These are phyloP conservation scores for Micractinium conductrix DNA, from an alignment of 139 green algal genomes.

Conservation along the genomic window DNA sequence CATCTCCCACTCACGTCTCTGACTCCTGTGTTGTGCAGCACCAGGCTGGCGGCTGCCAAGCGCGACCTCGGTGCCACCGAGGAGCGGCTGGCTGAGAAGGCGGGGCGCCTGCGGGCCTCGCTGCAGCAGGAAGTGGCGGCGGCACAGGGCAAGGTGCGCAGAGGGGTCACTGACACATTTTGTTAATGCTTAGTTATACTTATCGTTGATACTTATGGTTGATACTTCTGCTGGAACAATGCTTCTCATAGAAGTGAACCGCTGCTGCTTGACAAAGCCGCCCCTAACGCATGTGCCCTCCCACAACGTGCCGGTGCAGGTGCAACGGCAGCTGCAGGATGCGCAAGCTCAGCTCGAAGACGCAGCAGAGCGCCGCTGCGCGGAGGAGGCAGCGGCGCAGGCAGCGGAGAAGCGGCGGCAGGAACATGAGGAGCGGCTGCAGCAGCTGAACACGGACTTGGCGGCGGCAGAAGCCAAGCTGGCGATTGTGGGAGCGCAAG, in stretches of 20 bases:
- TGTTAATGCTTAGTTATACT: no score
- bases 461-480: slow-evolving; percentile 7
- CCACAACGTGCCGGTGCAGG: no score
- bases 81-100: background rate
- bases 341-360: slow-evolving; percentile 14
- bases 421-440: slow-evolving; percentile 2
- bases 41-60: background rate
- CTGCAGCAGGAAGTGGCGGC: slow-evolving; percentile 29
- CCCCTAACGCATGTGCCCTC: no score
- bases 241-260: no score
- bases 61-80: background rate
- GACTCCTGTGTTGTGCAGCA: background rate
- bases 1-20: no score
- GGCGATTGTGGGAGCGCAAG: background rate
- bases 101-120: background rate
- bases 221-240: no score
- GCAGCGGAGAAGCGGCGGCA: background rate
- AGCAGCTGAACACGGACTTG: background rate
- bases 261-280: no score
- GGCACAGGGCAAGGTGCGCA: background rate
- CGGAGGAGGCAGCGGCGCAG: background rate
- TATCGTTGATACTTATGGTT: no score
- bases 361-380: background rate
- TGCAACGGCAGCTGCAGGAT: slow-evolving; percentile 21
- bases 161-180: background rate